A percentile compares a stretch with the other conserved stretches of the same genome.
Evolutionary conservation across 179 eudicot genomes (phyloP).

Genomic region (Patellifolia procumbens): DNA sequence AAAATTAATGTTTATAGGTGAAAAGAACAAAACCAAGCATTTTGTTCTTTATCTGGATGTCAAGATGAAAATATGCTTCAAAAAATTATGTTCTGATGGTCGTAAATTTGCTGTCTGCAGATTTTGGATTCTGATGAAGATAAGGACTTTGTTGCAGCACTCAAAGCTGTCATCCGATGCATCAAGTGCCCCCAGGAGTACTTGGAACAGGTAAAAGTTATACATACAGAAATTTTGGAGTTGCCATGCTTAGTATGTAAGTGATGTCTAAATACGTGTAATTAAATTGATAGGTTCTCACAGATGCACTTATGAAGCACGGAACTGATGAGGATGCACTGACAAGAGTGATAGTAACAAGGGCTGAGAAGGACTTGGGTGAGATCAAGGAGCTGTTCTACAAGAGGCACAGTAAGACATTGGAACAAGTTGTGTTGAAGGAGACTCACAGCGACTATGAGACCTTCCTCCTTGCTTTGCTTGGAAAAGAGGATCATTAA

Average conservation of each 20-base stretch:
- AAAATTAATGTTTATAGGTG: too few relatives aligned
- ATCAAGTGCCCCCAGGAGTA: conserved; percentile 59
- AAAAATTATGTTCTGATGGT: background rate
- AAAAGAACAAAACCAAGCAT: too few relatives aligned
- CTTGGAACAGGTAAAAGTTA: conserved; percentile 75
- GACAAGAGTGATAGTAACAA: conserved; percentile 72
- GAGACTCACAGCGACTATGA: conserved; percentile 71
- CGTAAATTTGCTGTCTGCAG: background rate
- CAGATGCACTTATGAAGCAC: conserved; percentile 52
- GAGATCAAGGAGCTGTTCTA: conserved; percentile 60
- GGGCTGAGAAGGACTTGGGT: conserved; percentile 74
- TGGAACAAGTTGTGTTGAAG: conserved; percentile 58
- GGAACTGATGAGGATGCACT: conserved; percentile 72
- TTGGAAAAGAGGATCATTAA: conserved; percentile 37
- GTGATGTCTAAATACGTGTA: background rate
- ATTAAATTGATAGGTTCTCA: conserved; percentile 45
- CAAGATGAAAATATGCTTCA: background rate
- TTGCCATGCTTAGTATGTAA: background rate
- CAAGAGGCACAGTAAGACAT: conserved; percentile 68
- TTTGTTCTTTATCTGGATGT: background rate
- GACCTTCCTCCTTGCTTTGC: conserved; percentile 61
- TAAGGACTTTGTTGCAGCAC: conserved; percentile 43
- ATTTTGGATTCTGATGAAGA: conserved; percentile 34
- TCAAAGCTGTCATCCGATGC: conserved; percentile 59
- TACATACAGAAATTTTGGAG: too few relatives aligned